phyloP scores from a whole-genome alignment of 306 rosid genomes.

The Gillenia trifoliata region DNA sequence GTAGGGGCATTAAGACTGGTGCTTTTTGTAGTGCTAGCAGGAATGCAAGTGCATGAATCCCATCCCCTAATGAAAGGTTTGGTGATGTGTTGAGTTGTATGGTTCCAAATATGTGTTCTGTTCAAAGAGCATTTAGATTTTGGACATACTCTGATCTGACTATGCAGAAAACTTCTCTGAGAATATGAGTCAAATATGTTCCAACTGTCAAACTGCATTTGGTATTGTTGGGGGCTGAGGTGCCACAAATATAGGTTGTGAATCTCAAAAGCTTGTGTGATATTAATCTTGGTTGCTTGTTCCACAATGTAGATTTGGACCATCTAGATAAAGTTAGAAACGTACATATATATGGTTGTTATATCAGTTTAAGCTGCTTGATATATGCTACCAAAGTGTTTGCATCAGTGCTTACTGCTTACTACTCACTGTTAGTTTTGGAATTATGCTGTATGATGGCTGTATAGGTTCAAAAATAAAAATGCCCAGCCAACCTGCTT shows the following conservation, averaged over 20 bases:
- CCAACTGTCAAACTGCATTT: background rate
- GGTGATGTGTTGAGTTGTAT: background rate
- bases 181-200: conserved; percentile 1
- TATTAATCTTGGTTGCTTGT: background rate
- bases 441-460: background rate
- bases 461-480: background rate
- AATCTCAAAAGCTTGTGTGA: background rate
- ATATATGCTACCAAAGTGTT: background rate
- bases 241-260: background rate
- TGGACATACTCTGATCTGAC: background rate
- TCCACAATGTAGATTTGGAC: background rate
- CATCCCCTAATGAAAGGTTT: background rate
- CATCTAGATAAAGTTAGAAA: background rate
- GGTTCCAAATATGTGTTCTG: background rate
- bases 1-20: background rate
- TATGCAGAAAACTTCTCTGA: background rate
- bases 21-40: background rate
- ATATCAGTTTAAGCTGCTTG: background rate
- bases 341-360: background rate
- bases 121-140: background rate
- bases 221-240: background rate
- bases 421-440: background rate
- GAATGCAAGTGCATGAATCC: background rate
- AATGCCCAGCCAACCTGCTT: background rate
- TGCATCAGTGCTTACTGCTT: background rate